Evolutionary conservation across 1,284 basidiomycete species (phyloP).

Genomic region (Ganoderma lucidum): DNA sequence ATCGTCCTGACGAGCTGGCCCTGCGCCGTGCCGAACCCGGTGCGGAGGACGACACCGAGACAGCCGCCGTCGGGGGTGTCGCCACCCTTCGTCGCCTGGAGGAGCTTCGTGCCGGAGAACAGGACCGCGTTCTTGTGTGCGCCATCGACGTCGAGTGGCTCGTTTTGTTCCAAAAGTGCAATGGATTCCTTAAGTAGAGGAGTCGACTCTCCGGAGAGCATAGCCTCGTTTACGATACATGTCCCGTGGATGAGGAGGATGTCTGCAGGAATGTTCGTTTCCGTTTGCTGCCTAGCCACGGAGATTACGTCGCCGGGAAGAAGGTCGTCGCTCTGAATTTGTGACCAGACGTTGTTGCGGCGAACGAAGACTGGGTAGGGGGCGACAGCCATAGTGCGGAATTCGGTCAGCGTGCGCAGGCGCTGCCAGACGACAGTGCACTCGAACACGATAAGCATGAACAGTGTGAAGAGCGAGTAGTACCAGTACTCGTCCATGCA

Average conservation of each 20-base stretch:
- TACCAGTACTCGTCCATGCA: conserved; percentile 98
- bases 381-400: conserved; percentile 93
- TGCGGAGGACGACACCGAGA: conserved; percentile 89
- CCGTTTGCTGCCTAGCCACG: conserved; percentile 80
- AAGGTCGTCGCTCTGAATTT: conserved; percentile 83
- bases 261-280: conserved; percentile 91
- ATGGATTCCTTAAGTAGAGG: conserved; percentile 94
- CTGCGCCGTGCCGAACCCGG: conserved; percentile 97
- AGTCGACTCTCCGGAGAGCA: conserved; percentile 97
- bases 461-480: conserved; percentile 94
- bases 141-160: conserved; percentile 85
- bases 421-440: conserved; percentile 98
- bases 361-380: conserved; percentile 87
- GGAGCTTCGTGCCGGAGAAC: conserved; percentile 94
- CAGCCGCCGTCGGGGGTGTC: conserved; percentile 90
- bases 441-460: conserved; percentile 97
- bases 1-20: conserved; percentile 96
- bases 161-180: conserved; percentile 79
- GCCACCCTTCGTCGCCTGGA: conserved; percentile 78
- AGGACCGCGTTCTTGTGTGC: conserved; percentile 88
- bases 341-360: conserved; percentile 83
- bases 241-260: conserved; percentile 89
- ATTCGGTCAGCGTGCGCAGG: conserved; percentile 89
- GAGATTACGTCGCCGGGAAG: conserved; percentile 93
- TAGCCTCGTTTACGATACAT: conserved; percentile 96